Evolutionary conservation across 1,284 basidiomycete genomes (phyloP).

Genomic region (Ceratobasidium sp.): DNA sequence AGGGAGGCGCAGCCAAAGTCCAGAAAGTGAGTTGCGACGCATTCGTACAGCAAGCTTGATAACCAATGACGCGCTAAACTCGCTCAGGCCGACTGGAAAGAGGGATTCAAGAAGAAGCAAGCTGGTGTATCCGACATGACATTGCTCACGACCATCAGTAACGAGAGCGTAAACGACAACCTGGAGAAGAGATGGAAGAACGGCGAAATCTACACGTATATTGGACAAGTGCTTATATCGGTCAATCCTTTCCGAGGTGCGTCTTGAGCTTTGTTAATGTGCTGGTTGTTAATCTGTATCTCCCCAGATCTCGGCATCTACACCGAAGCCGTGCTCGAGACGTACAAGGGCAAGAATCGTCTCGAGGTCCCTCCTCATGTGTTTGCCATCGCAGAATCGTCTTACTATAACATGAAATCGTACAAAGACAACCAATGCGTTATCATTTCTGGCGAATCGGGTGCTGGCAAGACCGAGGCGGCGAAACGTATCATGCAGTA

Average conservation of each 20-base stretch:
- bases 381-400: conserved; percentile 94
- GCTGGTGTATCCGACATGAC: conserved; percentile 99
- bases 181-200: conserved; percentile 95
- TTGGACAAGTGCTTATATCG: conserved; percentile 96
- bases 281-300: background rate
- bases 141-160: conserved; percentile 93
- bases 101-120: conserved; percentile 97
- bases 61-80: background rate
- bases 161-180: conserved; percentile 98
- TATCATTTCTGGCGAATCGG: conserved; percentile 99
- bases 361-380: conserved; percentile 98
- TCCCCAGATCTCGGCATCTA: conserved; percentile 92
- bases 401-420: conserved; percentile 99
- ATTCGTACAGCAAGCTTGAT: conserved; percentile 31
- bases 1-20: conserved; percentile 62
- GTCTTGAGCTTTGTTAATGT: conserved; percentile 40
- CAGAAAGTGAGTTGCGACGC: conserved; percentile 64
- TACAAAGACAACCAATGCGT: conserved; percentile 99
- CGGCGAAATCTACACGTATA: conserved; percentile 98
- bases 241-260: conserved; percentile 97
- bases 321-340: conserved; percentile 82
- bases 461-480: conserved; percentile 96
- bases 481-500: conserved; percentile 99
- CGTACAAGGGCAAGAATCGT: conserved; percentile 96
- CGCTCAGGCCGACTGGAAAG: conserved; percentile 92